Percentiles rank a stretch among this genome's conserved stretches.
These are phyloP conservation scores for Ophiostoma pallidulum DNA, from an alignment of 2,329 filamentous ascomycete species.

Conservation along the genomic window DNA sequence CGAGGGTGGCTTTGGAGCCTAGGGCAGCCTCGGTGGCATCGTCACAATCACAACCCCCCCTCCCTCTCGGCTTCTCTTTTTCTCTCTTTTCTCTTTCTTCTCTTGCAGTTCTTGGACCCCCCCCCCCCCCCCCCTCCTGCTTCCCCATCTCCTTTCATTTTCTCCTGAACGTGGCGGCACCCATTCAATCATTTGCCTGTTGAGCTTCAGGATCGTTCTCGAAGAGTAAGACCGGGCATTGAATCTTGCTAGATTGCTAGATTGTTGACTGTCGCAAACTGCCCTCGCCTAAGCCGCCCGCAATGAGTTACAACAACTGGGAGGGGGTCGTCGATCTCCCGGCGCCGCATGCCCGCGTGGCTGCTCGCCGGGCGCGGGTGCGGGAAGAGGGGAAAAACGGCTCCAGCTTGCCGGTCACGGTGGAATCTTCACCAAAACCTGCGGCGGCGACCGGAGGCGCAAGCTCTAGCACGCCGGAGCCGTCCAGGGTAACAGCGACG, in stretches of 20 bases:
- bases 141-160: too few relatives aligned
- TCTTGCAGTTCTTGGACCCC: background rate
- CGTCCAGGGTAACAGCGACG: background rate
- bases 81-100: background rate
- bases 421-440: background rate
- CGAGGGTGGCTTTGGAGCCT: too few relatives aligned
- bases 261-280: background rate
- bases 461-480: background rate
- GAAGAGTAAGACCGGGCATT: too few relatives aligned
- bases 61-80: too few relatives aligned
- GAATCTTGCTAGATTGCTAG: too few relatives aligned
- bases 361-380: conserved; percentile 3
- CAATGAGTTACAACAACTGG: background rate
- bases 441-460: background rate
- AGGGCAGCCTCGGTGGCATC: background rate
- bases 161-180: too few relatives aligned
- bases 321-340: conserved; percentile 10
- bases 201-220: too few relatives aligned
- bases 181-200: too few relatives aligned
- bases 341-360: conserved; percentile 10
- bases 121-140: too few relatives aligned
- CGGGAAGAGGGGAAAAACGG: background rate
- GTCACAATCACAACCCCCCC: background rate
- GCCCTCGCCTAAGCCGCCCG: background rate
- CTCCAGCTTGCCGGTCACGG: too few relatives aligned